Evolutionary conservation across 345 rosid species (phyloP), one percentile per base, ranked within the genome.

Genomic region (Populus simonii): DNA sequence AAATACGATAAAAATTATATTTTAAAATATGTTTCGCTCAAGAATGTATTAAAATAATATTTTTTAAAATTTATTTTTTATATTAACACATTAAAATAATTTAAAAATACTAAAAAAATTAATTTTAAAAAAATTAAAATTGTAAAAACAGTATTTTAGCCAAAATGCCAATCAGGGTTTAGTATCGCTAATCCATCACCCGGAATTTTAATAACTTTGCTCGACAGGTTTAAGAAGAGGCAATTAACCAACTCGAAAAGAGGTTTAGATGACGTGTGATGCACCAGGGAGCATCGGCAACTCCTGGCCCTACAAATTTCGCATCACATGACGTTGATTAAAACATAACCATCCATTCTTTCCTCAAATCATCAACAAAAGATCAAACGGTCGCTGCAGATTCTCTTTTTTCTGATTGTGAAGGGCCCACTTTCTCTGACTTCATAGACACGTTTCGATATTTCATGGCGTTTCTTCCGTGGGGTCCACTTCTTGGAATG

Each of bases 1-100:
- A 33, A 33, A 33, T 33, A 0, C 4, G 6, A 3, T 33, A 33
- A 33, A 0, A 0, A 33, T 33, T 33, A 0, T 5, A 33, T 33
- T 33, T 33, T 33, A 33, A 33, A 33, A 0, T 33, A 33, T 33
- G 4, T 33, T 33, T 0, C 33, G 0, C 3, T 33, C 36, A 33
- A 4, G 5, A 33, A 33, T 33, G 0, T 33, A 33, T 33, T 33
- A 33, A 33, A 33, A 33, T 33, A 33, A 3, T 33, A 33, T 33
- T 4, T 33, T 33, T 33, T 33, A 4, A 33, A 33, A 33, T 33
- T 33, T 4, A 33, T 33, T 33, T 33, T 33, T 33, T 0, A 33
- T 0, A 33, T 4, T 0, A 33, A 33, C 0, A 4, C 0, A 33
- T 33, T 33, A 33, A 33, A 33, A 33, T 33, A 0, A 33, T 33